Base-by-base conservation (phyloP, 2,329 filamentous ascomycete species). In the Clonostachys rhizophaga region DNA sequence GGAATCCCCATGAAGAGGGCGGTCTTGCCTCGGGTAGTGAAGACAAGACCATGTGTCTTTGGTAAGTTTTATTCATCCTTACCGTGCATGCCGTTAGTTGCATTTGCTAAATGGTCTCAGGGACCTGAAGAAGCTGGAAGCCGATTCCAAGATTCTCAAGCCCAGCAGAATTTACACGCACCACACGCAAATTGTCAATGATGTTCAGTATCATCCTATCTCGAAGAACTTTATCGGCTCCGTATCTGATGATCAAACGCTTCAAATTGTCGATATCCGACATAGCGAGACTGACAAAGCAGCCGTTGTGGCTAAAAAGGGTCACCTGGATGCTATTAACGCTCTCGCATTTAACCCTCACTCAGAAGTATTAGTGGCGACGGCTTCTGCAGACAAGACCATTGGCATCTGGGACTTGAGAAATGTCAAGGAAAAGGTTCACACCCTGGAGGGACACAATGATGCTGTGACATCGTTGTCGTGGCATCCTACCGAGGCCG, bases 351-450 rank as follows among this genome's bases (percentile, higher is more conserved):
- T 96, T 72, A 96, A 96, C 61, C 91, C 91, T 1, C 86, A 85
- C 34, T 87, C 86, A n/a, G 92, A 99, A 62, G 89, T 87, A 35
- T 78, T 96, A 36, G 77, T 99, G 37, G 94, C 91, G 10, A 97
- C 94, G 0, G 94, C 90, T 3, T 97, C 92, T 30, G 91, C 89
- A 1, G 94, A 99, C 65, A 95, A 96, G 72, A 94, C 91, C 0
- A 89, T 99, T 51, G 92, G 87, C 11, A 79, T 99, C 47, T 99
- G 94, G 91, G 94, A 99, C 70, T 71, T 99, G 50, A 86, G 94
- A 54, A 95, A 95, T 60, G 79, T 95, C 49, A 91, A 90, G 63
- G 82, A 88, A 54, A 95, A 92, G 69, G 79, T 97, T 4, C 92
- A 99, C 72, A 87, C 87, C 1, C 79, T 96, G 4, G 89, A 95